Conservation (phyloP, 2,329 filamentous ascomycete species). For the Zymoseptoria crescenta region DNA sequence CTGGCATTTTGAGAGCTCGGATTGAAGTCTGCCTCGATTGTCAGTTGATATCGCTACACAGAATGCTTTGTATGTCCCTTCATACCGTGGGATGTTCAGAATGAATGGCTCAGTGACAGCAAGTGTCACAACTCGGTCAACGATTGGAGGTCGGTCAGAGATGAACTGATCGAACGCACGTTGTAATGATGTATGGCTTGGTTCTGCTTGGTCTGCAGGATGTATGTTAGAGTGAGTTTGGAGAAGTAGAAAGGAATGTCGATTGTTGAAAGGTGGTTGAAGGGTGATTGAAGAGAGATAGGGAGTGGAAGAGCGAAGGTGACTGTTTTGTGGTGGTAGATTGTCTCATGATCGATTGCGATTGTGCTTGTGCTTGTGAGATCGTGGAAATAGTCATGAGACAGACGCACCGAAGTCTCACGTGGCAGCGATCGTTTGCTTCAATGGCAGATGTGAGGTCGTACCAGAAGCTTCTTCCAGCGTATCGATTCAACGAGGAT, state of each 20-base stretch:
- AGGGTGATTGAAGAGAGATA: not conserved
- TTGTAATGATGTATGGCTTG: not conserved
- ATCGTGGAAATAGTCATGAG: not conserved
- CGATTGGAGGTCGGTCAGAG: not conserved
- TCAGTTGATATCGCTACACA: not conserved
- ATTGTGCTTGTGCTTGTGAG: not conserved
- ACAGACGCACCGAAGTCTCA: not conserved
- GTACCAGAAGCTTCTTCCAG: not conserved
- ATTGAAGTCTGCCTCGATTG: not conserved
- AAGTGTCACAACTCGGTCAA: not conserved
- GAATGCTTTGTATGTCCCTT: not conserved
- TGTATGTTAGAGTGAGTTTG: not conserved
- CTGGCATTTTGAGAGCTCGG: conserved; percentile 11
- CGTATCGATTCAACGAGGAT: not conserved
- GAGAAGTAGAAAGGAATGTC: not conserved
- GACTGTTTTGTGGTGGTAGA: not conserved
- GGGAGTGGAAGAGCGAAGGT: not conserved
- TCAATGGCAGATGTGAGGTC: not conserved
- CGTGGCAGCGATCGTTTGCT: not conserved
- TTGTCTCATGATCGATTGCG: not conserved
- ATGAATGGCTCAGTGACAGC: conserved; percentile 1
- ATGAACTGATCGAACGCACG: not conserved
- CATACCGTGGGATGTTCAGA: not conserved
- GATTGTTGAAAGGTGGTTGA: not conserved
- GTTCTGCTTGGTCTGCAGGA: not conserved